Conservation (phyloP, 1,139 yeast genomes). For the Protomyces inundatus region DNA sequence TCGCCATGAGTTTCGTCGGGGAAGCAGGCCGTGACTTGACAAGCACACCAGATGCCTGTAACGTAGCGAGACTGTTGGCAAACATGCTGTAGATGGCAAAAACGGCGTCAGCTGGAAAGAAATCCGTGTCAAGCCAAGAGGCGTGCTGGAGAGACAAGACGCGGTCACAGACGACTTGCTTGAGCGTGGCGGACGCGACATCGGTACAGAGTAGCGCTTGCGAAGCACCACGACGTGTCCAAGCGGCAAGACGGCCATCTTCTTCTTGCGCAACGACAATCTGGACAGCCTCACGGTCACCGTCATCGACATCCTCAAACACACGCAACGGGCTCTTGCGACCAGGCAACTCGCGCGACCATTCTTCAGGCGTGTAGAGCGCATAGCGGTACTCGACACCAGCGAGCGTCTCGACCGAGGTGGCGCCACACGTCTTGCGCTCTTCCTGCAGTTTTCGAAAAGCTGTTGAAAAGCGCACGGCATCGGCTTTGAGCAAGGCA, state of each 20-base stretch:
- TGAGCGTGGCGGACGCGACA: slow-evolving; percentile 1
- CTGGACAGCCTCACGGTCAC: not conserved
- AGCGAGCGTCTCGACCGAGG: not conserved
- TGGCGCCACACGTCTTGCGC: not conserved
- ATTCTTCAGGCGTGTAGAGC: not conserved
- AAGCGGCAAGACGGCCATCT: not conserved
- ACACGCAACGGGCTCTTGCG: not conserved
- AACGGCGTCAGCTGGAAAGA: not conserved
- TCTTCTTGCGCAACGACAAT: slow-evolving; percentile 1
- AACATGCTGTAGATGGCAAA: slow-evolving; percentile 1
- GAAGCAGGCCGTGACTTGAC: slow-evolving; percentile 8
- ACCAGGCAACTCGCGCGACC: not conserved
- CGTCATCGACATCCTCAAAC: not conserved
- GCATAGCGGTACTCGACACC: not conserved
- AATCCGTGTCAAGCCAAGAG: slow-evolving; percentile 1
- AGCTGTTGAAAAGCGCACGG: not conserved
- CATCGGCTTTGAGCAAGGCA: slow-evolving; percentile 6
- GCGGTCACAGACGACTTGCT: not conserved
- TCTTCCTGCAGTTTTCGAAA: not conserved
- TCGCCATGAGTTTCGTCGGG: slow-evolving; percentile 14
- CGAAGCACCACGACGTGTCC: not conserved
- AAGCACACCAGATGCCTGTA: not conserved
- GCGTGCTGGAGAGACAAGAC: not conserved
- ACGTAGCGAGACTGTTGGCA: not conserved
- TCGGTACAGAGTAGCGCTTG: slow-evolving; percentile 1